phyloP scores from a whole-genome alignment of 2,329 filamentous ascomycete genomes.

The Aureobasidium melanogenum region DNA sequence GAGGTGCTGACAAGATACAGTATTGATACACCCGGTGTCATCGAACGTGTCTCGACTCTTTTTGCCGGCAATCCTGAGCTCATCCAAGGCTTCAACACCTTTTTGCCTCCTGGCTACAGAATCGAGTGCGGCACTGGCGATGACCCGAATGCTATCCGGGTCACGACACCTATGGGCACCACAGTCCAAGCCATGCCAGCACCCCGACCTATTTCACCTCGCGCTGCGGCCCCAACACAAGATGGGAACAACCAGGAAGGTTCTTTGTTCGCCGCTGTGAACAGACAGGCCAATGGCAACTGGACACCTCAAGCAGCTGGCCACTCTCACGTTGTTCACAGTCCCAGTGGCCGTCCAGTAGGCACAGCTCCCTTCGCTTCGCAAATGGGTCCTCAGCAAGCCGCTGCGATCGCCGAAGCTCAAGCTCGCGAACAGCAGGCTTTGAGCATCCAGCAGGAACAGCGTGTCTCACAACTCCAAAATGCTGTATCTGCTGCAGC shows the following conservation, averaged over 20 bases:
- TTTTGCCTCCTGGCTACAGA: slow-evolving; percentile 84
- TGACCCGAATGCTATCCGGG: slow-evolving; percentile 90
- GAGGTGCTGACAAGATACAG: slow-evolving; percentile 27
- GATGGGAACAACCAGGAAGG: slow-evolving; percentile 5
- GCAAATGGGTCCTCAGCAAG: slow-evolving; percentile 18
- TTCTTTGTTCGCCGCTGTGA: slow-evolving; percentile 11
- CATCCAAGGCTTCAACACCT: slow-evolving; percentile 94
- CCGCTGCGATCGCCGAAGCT: slow-evolving; percentile 17
- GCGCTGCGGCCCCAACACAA: slow-evolving; percentile 26
- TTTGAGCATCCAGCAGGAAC: slow-evolving; percentile 46
- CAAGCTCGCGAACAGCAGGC: slow-evolving; percentile 20
- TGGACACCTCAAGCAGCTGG: slow-evolving; percentile 32
- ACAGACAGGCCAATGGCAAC: slow-evolving; percentile 25
- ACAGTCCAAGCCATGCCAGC: slow-evolving; percentile 77
- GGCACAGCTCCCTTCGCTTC: slow-evolving; percentile 30
- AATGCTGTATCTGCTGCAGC: slow-evolving; percentile 53
- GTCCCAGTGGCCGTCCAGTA: slow-evolving; percentile 35
- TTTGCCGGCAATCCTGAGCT: slow-evolving; percentile 82
- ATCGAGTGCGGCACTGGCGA: slow-evolving; percentile 94
- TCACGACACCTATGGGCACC: slow-evolving; percentile 96
- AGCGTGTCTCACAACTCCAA: slow-evolving; percentile 57
- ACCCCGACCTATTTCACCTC: slow-evolving; percentile 36
- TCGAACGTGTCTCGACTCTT: slow-evolving; percentile 88
- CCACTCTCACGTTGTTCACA: slow-evolving; percentile 31
- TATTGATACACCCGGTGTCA: slow-evolving; percentile 95